phyloP scores from a whole-genome alignment of 257 asterid genomes.

The Hygrophila difformis region DNA sequence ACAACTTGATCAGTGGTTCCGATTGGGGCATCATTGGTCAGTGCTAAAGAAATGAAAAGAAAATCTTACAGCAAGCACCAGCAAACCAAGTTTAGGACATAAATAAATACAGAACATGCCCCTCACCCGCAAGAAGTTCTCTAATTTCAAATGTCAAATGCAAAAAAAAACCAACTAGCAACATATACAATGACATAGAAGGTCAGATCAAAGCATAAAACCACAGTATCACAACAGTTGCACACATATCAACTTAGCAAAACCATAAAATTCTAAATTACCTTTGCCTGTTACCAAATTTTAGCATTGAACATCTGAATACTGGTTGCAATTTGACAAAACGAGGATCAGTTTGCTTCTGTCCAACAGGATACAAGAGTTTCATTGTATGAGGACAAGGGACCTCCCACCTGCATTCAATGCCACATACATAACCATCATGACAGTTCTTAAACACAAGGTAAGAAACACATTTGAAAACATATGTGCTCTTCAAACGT shows the following conservation, averaged over 20 bases:
- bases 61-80: no score
- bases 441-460: constrained; percentile 8
- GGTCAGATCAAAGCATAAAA: no score
- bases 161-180: no score
- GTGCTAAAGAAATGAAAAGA: no score
- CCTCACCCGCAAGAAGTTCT: no score
- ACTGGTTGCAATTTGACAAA: constrained; percentile 80
- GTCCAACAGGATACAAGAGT: constrained; percentile 42
- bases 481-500: constrained; percentile 9
- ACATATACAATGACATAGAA: no score
- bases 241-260: no score
- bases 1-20: no score
- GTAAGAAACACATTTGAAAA: constrained; percentile 7
- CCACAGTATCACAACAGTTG: no score
- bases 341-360: constrained; percentile 82
- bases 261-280: constrained; percentile 12
- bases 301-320: constrained; percentile 71
- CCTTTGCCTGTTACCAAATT: constrained; percentile 74
- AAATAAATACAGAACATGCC: no score
- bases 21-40: constrained; percentile 69
- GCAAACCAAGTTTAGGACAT: no score
- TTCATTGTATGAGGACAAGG: constrained; percentile 70
- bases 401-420: constrained; percentile 84
- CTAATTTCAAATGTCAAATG: no score
- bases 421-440: constrained; percentile 13